Evolutionary conservation across 2,329 filamentous ascomycete genomes (phyloP), one percentile per base, ranked within the genome.

Genomic region (Scedosporium minutisporum): DNA sequence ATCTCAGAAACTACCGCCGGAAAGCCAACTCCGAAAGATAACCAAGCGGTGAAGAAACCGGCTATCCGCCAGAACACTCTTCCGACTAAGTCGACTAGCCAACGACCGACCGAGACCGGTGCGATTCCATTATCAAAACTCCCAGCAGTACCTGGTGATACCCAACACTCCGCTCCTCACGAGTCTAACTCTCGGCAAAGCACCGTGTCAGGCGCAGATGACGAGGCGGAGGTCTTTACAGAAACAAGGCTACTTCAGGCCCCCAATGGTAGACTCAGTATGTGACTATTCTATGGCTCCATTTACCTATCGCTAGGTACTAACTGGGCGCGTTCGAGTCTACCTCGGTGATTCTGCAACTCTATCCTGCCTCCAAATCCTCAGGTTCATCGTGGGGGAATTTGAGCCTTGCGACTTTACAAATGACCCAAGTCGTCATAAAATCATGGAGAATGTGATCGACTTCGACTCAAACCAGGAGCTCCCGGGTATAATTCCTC

Each of bases 271-370:
- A 77, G 82, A 66, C 72, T 86, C 41, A 74, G 82, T 85, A 74
- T 71, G 82, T 78, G 2, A 48, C 27, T 21, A 44, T 38, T 33
- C 10, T 21, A 58, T 41, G 4, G 25, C n/a, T 14, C 41, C 59
- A 27, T 21, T 21, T n/a, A 38, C 12, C 7, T 18, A 38, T 21
- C 29, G 18, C 10, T 14, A 14, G 16, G 10, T 42, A 14, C 68
- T 69, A 53, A 69, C 64, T 64, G 48, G 60, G 1, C 7, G 21
- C 4, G 21, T 21, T 33, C 0, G 38, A 83, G 82, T 85, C 25
- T 87, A 86, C 65, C 77, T 87, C 64, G 85, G 85, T n/a, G 82
- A 87, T 65, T 84, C 85, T 1, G 83, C 84, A 0, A 83, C 82
- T 0, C 73, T 87, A 5, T 84, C 85, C 0, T 87, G 83, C 66